Evolutionary conservation across 2,329 filamentous ascomycete species (phyloP).

Genomic region (Alternaria arbusti): DNA sequence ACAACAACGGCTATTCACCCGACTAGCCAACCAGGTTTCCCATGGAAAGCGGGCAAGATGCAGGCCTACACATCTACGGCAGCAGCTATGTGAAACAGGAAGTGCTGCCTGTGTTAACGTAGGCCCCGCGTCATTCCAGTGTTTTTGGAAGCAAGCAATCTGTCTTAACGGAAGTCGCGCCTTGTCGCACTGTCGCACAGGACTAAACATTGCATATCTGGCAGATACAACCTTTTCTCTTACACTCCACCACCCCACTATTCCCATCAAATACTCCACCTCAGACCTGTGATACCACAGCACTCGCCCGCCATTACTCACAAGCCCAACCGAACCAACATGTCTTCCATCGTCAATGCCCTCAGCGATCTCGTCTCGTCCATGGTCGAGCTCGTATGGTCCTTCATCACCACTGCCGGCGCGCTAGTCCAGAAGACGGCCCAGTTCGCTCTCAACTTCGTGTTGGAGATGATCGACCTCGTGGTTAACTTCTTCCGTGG

Average conservation of each 20-base stretch:
- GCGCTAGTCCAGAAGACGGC: slow-evolving; percentile 39
- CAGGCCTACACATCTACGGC: slow-evolving; percentile 11
- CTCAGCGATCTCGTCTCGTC: slow-evolving; percentile 41
- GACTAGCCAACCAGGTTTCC: slow-evolving; percentile 26
- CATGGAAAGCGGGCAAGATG: neutral
- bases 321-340: slow-evolving; percentile 14
- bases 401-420: slow-evolving; percentile 45
- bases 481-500: slow-evolving; percentile 43
- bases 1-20: slow-evolving; percentile 16
- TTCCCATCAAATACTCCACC: neutral
- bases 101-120: slow-evolving; percentile 17
- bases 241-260: neutral
- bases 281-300: neutral
- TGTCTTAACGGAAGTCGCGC: slow-evolving; percentile 11
- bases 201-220: neutral
- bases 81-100: slow-evolving; percentile 5
- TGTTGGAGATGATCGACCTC: slow-evolving; percentile 35
- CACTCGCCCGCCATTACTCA: neutral
- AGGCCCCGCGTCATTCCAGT: slow-evolving; percentile 27
- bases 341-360: slow-evolving; percentile 44
- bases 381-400: slow-evolving; percentile 42
- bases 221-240: neutral
- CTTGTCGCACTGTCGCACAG: neutral
- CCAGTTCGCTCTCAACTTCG: slow-evolving; percentile 37
- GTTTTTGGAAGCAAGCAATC: neutral